Evolutionary conservation across 306 rosid genomes (phyloP).

Genomic region (Trichosanthes cucumerina): DNA sequence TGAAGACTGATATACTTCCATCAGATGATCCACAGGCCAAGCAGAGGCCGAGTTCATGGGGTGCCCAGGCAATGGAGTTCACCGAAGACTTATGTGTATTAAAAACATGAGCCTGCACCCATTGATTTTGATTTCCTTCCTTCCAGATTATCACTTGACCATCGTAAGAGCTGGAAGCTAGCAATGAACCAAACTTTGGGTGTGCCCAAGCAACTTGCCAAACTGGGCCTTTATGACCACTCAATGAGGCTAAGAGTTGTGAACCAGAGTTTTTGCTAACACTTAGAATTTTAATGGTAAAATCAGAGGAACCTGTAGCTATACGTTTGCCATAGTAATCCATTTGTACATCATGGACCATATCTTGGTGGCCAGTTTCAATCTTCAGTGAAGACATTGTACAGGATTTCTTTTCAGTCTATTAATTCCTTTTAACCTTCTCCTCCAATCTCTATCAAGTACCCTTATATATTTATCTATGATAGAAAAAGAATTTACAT

Average conservation of each 20-base stretch:
- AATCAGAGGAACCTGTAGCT: conserved; percentile 84
- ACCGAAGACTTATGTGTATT: conserved; percentile 75
- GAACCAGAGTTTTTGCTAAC: conserved; percentile 53
- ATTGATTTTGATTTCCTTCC: conserved; percentile 84
- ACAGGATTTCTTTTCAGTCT: neutral
- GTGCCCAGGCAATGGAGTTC: conserved; percentile 91
- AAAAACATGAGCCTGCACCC: conserved; percentile 76
- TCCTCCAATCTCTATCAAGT: conserved; percentile 3
- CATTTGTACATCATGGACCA: conserved; percentile 72
- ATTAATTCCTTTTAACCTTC: neutral
- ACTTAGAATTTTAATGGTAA: conserved; percentile 68
- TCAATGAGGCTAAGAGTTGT: conserved; percentile 70
- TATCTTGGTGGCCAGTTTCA: conserved; percentile 84
- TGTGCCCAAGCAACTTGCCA: conserved; percentile 96
- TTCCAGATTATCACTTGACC: conserved; percentile 80
- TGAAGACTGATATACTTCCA: conserved; percentile 70
- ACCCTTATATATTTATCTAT: neutral
- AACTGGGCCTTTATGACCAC: conserved; percentile 77
- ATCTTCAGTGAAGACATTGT: conserved; percentile 73
- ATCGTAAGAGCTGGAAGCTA: conserved; percentile 80
- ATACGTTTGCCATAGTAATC: conserved; percentile 85
- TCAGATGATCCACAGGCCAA: conserved; percentile 91
- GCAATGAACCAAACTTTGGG: conserved; percentile 77
- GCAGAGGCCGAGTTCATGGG: conserved; percentile 84
- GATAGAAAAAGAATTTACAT: neutral